A percentile compares a stretch with the other conserved stretches of the same genome.
Evolutionary conservation across 73 alveolate species (phyloP).

Genomic region (Uronychia setigera): DNA sequence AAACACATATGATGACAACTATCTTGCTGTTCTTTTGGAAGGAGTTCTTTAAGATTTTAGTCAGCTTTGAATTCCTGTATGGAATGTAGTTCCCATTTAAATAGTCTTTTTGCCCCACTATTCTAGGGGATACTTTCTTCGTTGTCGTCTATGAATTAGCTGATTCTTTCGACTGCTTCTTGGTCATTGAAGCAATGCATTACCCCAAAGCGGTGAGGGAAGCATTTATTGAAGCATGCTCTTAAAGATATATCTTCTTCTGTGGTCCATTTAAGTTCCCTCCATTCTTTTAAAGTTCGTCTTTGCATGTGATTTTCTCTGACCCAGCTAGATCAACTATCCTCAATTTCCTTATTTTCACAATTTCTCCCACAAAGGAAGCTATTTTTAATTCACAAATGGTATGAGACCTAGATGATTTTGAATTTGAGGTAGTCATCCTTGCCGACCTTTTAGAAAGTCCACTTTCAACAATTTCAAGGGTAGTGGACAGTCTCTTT

Average conservation of each 20-base stretch:
- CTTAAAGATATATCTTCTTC: slow-evolving; percentile 21
- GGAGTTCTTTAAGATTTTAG: slow-evolving; percentile 59
- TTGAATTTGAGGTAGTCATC: slow-evolving; percentile 17
- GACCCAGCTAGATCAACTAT: slow-evolving; percentile 69
- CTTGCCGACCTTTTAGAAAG: slow-evolving; percentile 27
- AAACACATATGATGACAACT: slow-evolving; percentile 45
- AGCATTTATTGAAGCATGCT: slow-evolving; percentile 44
- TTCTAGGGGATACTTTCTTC: no score
- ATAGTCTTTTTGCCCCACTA: no score
- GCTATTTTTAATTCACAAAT: slow-evolving; percentile 36
- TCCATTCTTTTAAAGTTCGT: neutral
- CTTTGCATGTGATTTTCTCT: slow-evolving; percentile 24
- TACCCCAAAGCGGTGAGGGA: slow-evolving; percentile 24
- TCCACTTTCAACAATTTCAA: slow-evolving; percentile 38
- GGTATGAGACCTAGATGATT: slow-evolving; percentile 57
- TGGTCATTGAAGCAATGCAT: slow-evolving; percentile 31
- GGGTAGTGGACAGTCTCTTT: neutral
- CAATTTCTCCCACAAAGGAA: neutral
- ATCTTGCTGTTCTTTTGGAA: slow-evolving; percentile 39
- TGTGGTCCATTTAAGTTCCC: neutral
- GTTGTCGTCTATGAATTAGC: no score
- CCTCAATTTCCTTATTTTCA: slow-evolving; percentile 27
- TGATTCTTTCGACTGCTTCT: no score
- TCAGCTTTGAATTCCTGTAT: slow-evolving; percentile 69
- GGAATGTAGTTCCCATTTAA: slow-evolving; percentile 59